phyloP scores from a whole-genome alignment of 2,329 filamentous ascomycete genomes.

The Leptographium lundbergii region DNA sequence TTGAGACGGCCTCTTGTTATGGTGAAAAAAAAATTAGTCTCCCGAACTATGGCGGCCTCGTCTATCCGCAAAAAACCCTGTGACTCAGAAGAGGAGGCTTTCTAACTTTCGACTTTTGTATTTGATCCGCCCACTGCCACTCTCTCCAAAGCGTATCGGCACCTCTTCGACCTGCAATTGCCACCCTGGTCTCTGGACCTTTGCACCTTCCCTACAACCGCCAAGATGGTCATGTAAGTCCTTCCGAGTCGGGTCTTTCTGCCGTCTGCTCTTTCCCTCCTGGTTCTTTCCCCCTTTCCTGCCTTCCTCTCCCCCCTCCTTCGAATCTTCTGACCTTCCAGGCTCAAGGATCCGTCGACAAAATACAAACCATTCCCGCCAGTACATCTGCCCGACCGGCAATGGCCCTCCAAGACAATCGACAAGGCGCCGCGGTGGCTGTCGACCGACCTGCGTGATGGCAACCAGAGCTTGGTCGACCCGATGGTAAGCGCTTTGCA shows the following conservation, averaged over 20 bases:
- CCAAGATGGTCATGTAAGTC: constrained; percentile 1
- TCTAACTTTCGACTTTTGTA: not conserved
- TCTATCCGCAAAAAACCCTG: not conserved
- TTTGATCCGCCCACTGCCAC: not conserved
- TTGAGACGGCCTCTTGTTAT: not conserved
- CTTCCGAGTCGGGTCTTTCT: not conserved
- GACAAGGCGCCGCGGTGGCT: constrained; percentile 85
- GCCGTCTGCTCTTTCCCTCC: not conserved
- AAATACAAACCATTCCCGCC: constrained; percentile 65
- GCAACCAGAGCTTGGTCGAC: constrained; percentile 85
- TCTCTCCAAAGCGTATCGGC: not conserved
- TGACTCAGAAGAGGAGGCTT: not conserved
- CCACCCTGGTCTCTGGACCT: not conserved
- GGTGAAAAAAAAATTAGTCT: not conserved
- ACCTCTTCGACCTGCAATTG: not conserved
- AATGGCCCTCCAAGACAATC: constrained; percentile 76
- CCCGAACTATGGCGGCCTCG: not conserved
- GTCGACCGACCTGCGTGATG: constrained; percentile 77
- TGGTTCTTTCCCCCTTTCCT: not conserved
- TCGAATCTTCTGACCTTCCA: constrained; percentile 14
- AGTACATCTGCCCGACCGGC: constrained; percentile 53
- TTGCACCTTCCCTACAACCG: not conserved
- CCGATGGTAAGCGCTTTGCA: constrained; percentile 60
- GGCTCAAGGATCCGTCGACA: constrained; percentile 63
- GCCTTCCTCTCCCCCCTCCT: not conserved